Evolutionary conservation across 2,329 filamentous ascomycete genomes (phyloP).

Genomic region (Furcasterigmium furcatum): DNA sequence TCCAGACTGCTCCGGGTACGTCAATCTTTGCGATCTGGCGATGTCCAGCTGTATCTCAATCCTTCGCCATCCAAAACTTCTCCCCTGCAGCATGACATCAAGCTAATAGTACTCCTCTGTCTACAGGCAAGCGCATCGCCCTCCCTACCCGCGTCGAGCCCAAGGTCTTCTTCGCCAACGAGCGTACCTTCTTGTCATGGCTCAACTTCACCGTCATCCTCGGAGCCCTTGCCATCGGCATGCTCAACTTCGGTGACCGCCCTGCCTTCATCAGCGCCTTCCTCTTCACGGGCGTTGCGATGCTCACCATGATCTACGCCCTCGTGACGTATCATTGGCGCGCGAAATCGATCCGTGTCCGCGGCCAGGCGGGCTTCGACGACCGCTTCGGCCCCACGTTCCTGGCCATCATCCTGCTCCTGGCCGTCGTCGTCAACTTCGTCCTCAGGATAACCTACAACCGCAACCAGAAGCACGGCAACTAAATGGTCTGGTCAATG

Average conservation of each 20-base stretch:
- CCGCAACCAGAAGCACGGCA: conserved; percentile 26
- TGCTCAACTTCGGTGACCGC: conserved; percentile 96
- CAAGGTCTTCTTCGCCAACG: conserved; percentile 99
- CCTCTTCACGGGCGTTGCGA: conserved; percentile 89
- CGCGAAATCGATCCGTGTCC: conserved; percentile 84
- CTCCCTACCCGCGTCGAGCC: conserved; percentile 97
- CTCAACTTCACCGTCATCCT: conserved; percentile 99
- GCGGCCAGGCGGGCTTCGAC: conserved; percentile 94
- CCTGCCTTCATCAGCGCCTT: conserved; percentile 92
- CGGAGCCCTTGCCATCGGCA: conserved; percentile 90
- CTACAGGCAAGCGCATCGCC: conserved; percentile 93
- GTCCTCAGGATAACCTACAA: conserved; percentile 67
- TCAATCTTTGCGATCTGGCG: conserved; percentile 4
- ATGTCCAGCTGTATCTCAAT: too few relatives aligned
- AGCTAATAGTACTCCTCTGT: too few relatives aligned
- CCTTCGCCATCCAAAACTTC: too few relatives aligned
- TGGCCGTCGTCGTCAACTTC: conserved; percentile 95
- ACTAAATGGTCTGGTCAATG: not conserved
- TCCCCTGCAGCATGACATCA: too few relatives aligned
- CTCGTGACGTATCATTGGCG: conserved; percentile 96
- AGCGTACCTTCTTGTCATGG: conserved; percentile 98
- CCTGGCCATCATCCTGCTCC: conserved; percentile 78
- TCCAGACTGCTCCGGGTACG: conserved; percentile 88
- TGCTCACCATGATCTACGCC: conserved; percentile 94
- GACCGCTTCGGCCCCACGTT: conserved; percentile 93